A percentile compares a stretch with the other conserved stretches of the same genome.
Conservation (phyloP, 2,329 filamentous ascomycete species). For the Akanthomyces uredinophilus region DNA sequence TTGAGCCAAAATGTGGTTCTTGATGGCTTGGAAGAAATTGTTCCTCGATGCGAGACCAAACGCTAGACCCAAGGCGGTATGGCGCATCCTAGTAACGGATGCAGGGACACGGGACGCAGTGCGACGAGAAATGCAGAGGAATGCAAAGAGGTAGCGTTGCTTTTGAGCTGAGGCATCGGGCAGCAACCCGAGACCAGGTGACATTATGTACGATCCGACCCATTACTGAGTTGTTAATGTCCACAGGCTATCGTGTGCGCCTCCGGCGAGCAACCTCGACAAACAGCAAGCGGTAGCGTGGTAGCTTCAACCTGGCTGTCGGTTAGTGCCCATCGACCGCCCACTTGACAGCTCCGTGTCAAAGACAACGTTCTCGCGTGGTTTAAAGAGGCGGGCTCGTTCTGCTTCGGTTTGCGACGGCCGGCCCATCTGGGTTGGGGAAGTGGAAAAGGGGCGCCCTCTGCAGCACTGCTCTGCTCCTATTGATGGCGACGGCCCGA, state of each 20-base stretch:
- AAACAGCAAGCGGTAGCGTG: background rate
- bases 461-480: no score
- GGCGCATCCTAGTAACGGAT: background rate
- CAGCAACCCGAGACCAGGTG: background rate
- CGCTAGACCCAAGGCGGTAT: constrained; percentile 4
- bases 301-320: background rate
- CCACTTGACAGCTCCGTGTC: background rate
- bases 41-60: background rate
- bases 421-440: background rate
- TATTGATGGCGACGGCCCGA: constrained; percentile 7
- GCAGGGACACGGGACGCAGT: background rate
- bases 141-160: constrained; percentile 1
- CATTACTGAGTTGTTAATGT: background rate
- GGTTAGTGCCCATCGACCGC: background rate
- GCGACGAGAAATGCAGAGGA: background rate
- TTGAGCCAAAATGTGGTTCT: constrained; percentile 7
- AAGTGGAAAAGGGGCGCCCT: background rate
- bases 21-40: background rate
- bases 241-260: background rate
- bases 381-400: background rate
- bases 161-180: background rate
- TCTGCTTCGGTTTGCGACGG: background rate
- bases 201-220: background rate
- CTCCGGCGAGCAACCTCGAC: background rate
- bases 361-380: no score